Evolutionary conservation across 176 grass and related monocot genomes (phyloP).

Genomic region (Carex myosuroides): DNA sequence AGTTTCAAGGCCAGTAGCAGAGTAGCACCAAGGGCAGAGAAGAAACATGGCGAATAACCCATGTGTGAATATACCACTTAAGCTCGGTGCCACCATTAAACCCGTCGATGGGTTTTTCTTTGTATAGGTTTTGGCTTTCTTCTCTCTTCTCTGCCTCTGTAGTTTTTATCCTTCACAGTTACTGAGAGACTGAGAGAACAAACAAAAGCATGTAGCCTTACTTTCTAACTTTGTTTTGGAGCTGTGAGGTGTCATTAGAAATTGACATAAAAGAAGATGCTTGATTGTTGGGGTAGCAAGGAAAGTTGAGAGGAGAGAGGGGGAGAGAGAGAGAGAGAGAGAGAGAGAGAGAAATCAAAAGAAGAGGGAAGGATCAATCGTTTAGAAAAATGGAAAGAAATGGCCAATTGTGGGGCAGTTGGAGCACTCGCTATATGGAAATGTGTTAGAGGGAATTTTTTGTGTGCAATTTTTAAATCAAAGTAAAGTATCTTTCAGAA

Average conservation of each 20-base stretch:
- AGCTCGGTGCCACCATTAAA: conserved; percentile 29
- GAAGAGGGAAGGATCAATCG: conserved; percentile 24
- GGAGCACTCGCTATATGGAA: conserved; percentile 21
- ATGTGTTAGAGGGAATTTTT: conserved; percentile 19
- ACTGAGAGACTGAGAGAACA: conserved; percentile 31
- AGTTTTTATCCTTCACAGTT: neutral
- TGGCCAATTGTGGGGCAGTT: conserved; percentile 25
- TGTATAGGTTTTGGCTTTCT: neutral
- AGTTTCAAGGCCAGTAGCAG: conserved; percentile 43
- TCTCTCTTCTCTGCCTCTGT: neutral
- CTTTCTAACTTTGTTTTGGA: conserved; percentile 10
- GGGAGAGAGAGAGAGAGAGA: no score
- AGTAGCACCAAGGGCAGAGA: conserved; percentile 30
- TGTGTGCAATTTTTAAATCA: conserved; percentile 15
- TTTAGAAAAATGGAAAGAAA: conserved; percentile 30
- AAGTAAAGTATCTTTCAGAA: conserved; percentile 26
- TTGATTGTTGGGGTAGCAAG: conserved; percentile 25
- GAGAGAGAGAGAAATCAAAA: neutral
- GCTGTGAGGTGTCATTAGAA: conserved; percentile 16
- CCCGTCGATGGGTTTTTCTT: conserved; percentile 3
- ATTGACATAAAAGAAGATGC: conserved; percentile 79
- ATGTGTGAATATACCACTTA: neutral
- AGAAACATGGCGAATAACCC: conserved; percentile 21
- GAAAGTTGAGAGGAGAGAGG: conserved; percentile 10
- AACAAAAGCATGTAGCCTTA: conserved; percentile 50